These are phyloP conservation scores for Pichia heedii DNA, from an alignment of 805 yeast genomes.

Conservation along the genomic window DNA sequence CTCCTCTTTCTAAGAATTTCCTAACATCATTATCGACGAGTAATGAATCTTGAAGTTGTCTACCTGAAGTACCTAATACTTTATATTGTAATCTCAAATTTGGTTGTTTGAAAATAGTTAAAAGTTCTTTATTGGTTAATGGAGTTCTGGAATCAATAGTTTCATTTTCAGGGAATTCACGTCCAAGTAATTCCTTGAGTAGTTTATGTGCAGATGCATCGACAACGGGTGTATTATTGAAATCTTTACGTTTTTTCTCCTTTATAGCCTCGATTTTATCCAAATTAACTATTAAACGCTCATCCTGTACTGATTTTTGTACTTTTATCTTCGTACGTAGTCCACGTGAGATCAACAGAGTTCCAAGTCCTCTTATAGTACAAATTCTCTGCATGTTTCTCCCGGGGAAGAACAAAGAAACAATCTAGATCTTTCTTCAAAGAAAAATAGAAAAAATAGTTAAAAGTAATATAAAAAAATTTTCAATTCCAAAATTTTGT, in stretches of 20 bases:
- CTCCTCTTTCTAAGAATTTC: slow-evolving; percentile 42
- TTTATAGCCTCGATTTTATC: slow-evolving; percentile 2
- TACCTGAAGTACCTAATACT: slow-evolving; percentile 50
- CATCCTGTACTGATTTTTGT: background rate
- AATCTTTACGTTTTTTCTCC: slow-evolving; percentile 9
- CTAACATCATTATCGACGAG: slow-evolving; percentile 45
- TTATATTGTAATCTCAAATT: slow-evolving; percentile 41
- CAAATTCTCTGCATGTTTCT: background rate
- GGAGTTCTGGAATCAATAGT: slow-evolving; percentile 18
- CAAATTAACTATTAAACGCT: background rate
- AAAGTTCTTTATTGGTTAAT: slow-evolving; percentile 21
- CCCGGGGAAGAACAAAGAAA: too few species aligned
- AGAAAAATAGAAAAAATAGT: too few species aligned
- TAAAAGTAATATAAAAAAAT: too few species aligned
- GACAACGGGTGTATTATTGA: slow-evolving; percentile 18
- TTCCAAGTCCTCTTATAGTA: background rate
- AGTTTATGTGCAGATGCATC: slow-evolving; percentile 23
- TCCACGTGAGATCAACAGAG: background rate
- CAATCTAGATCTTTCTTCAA: too few species aligned
- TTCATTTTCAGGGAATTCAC: slow-evolving; percentile 13
- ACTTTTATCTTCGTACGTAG: background rate
- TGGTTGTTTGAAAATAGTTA: slow-evolving; percentile 16
- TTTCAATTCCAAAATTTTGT: too few species aligned
- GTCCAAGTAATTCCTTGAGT: slow-evolving; percentile 15
- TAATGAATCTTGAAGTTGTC: slow-evolving; percentile 49